Evolutionary conservation across 305 asterid genomes (phyloP), one percentile per base, ranked within the genome.

Genomic region (Rubia occidens): DNA sequence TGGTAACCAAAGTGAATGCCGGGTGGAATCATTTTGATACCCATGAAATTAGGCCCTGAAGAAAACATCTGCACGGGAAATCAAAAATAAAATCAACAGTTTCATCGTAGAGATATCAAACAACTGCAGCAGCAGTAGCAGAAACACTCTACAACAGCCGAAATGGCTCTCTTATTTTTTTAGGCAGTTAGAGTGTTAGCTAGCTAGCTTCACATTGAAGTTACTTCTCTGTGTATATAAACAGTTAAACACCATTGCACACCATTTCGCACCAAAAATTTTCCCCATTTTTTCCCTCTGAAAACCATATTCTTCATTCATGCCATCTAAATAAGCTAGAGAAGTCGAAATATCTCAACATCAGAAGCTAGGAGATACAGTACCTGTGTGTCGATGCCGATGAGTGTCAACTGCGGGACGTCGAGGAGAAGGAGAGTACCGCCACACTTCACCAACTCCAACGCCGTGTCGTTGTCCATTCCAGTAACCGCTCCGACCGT

Each of bases 1-100:
- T 87, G 88, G 75, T 84, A 90, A 68, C 90, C 67, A 64, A 86
- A 93, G 81, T 93, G 98, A 71, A 87, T 74, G 35, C 96, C 98
- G 37, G 96, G 95, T 58, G 95, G 97, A 80, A 93, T 86, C 97
- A 93, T 90, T 79, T 93, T 90, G 75, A 93, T 81, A 54, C 98
- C 98, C 82, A 78, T 87, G 72, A 93, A 93, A 78, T 82, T 84
- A 73, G 98, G 97, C 29, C 98, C 98, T 0, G 90, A 75, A 10
- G 86, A 87, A 67, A 82, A 87, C 77, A 88, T 78, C 98, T 93
- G 85, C 82, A 76, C 44, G 9, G 72, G 53, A 66, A 44, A 71
- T 2, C 54, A 39, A 42, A 39, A 64, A 39, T 17, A 39, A 0
- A 15, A 35, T 17, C 49, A 3, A 13, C 67, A 20, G 18, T 7